Evolutionary conservation across 2,329 filamentous ascomycete species (phyloP), one percentile per base, ranked within the genome.

Genomic region (Colletotrichum costaricense): DNA sequence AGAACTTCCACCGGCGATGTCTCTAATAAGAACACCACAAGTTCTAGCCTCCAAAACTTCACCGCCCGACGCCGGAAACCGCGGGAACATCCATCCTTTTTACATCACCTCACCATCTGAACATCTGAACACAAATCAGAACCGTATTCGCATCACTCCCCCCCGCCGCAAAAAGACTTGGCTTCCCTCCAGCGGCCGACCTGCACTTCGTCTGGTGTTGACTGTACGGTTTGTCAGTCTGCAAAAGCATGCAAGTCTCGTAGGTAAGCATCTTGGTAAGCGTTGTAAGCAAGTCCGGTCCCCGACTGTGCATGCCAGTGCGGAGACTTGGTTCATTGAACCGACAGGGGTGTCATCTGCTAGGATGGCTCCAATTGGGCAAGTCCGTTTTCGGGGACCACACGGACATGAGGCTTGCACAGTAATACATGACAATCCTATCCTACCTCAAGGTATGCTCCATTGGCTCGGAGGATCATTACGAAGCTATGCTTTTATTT

Each of bases 221-320:
- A 49, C n/a, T 42, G 9, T 16, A 52, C 57, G 69, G 72, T 74
- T 74, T 74, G 72, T 74, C 72, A 74, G 63, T 72, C 57, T 63
- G 69, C 63, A 54, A 68, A 54, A 38, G 42, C 72, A 68, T 72
- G 72, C 68, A 74, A 11, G 63, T 33, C 56, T 60, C 19, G 38
- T 67, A 68, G 66, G 57, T 74, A 72, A 72, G 63, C 69, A 74
- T 74, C 68, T 74, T 74, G 72, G 72, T 74, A 67, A 74, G 68
- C 72, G 38, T 42, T 42, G 38, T 42, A 42, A 42, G 38, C 38
- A 42, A 55, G 35, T 11, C 33, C 19, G 19, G 8, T 19, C 33
- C 42, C 33, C 35, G 33, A 57, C n/a, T 65, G 52, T 24, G 52
- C 52, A 65, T 64, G 66, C 3, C 63, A 8, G 22, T 46, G 55